These are phyloP conservation scores for Neurospora sp. DNA, from an alignment of 495 filamentous ascomycete species.

Conservation along the genomic window DNA sequence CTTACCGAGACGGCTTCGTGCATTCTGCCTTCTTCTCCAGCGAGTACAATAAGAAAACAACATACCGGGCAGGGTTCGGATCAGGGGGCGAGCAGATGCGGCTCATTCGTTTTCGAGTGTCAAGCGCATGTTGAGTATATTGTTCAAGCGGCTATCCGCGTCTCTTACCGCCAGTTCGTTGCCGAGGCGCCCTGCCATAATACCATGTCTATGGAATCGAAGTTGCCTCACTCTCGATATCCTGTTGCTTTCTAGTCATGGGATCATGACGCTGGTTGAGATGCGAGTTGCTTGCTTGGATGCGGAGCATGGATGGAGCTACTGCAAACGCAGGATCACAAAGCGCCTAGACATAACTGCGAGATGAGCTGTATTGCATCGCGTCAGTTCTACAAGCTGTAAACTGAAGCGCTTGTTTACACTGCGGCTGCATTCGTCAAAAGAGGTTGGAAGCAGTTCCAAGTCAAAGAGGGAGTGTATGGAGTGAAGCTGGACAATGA, in stretches of 20 bases:
- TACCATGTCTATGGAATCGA: neutral
- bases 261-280: neutral
- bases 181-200: neutral
- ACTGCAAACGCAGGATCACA: neutral
- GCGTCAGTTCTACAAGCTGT: neutral
- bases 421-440: neutral
- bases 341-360: neutral
- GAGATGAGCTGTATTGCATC: neutral
- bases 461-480: neutral
- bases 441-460: neutral
- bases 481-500: neutral
- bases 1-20: neutral
- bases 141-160: neutral
- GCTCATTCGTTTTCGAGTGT: neutral
- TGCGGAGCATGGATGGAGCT: neutral
- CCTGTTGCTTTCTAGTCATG: neutral
- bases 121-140: neutral
- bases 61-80: neutral
- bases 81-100: neutral
- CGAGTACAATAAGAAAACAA: neutral
- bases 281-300: neutral
- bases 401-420: neutral
- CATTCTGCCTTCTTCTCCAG: neutral
- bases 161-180: neutral
- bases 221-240: neutral